Base-by-base conservation (phyloP, 2,329 filamentous ascomycete genomes). In the Microdochium paspali region DNA sequence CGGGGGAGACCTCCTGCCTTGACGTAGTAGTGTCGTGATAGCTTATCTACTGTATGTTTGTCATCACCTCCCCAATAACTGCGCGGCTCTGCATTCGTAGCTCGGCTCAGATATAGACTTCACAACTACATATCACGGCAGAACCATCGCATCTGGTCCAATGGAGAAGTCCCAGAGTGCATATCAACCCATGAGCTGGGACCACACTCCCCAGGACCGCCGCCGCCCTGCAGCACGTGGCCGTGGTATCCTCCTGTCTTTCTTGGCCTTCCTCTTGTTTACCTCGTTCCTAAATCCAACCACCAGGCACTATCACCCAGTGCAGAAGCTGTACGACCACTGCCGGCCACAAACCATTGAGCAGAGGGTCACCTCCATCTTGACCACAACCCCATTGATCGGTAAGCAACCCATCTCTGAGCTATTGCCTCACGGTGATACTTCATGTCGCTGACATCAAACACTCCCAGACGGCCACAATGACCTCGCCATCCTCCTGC, bases 401-500 rank as follows among this genome's bases (percentile, higher is more conserved):
- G 44, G 44, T 45, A 15, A 45, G 44, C 21, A 13, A 23, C 9
- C 23, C 9, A 44, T 13, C 23, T 15, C n/a, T n/a, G n/a, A n/a
- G n/a, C n/a, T n/a, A n/a, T n/a, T n/a, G n/a, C n/a, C n/a, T n/a
- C n/a, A n/a, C n/a, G n/a, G n/a, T n/a, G n/a, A n/a, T n/a, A n/a
- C n/a, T n/a, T n/a, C n/a, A n/a, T n/a, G 31, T 20, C 25, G 18
- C 24, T 24, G 46, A 39, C 48, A 45, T 49, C 47, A 49, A 6
- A 43, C 20, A 35, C 4, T 12, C 2, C 2, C 53, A 90, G 90
- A 96, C 65, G 90, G 90, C 1, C 90, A 96, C 62, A 85, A 95
- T 66, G 91, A 97, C 62, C 74, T 97, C 44, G 78, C 91, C 21
- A 84, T 93, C 32, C 65, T 84, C 24, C 72, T 96, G 46, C 80